Evolutionary conservation across 2,329 filamentous ascomycete species (phyloP).

Genomic region (Penicillium thymicola): DNA sequence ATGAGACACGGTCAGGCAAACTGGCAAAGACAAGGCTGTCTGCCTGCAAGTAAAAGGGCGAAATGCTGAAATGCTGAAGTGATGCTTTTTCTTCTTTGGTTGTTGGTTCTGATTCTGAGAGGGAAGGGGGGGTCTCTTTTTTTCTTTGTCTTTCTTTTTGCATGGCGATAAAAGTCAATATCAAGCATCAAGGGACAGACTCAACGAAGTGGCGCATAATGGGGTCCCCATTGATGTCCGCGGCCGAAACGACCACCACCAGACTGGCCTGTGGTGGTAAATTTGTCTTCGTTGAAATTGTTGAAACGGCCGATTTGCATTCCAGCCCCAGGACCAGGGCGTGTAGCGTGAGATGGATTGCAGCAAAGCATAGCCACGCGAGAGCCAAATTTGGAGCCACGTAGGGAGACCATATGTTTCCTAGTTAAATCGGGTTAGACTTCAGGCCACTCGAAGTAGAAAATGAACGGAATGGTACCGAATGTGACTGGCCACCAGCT

Average conservation of each 20-base stretch:
- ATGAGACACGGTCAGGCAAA: background rate
- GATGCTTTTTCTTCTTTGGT: background rate
- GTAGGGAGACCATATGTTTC: conserved; percentile 99
- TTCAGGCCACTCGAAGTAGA: background rate
- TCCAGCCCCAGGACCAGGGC: conserved; percentile 78
- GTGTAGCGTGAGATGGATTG: conserved; percentile 84
- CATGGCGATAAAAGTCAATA: background rate
- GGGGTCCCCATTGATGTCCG: conserved; percentile 37
- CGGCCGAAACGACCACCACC: conserved; percentile 35
- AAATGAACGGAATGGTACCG: conserved; percentile 46
- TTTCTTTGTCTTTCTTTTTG: background rate
- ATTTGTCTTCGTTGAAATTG: conserved; percentile 48
- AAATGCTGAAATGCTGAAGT: background rate
- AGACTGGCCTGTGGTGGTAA: conserved; percentile 39
- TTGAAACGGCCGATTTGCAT: conserved; percentile 60
- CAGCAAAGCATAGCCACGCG: conserved; percentile 98
- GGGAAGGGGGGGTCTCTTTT: background rate
- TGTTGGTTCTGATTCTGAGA: background rate
- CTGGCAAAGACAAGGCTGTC: background rate
- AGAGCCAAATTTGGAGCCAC: conserved; percentile 96
- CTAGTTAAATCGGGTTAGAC: conserved; percentile 29
- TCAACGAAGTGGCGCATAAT: conserved; percentile 39
- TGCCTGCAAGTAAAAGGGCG: background rate
- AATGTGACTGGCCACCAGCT: conserved; percentile 89
- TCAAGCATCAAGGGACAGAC: background rate